Evolutionary conservation across 192 early-diverging fungal species (phyloP).

Genomic region (Coemansia sp.): DNA sequence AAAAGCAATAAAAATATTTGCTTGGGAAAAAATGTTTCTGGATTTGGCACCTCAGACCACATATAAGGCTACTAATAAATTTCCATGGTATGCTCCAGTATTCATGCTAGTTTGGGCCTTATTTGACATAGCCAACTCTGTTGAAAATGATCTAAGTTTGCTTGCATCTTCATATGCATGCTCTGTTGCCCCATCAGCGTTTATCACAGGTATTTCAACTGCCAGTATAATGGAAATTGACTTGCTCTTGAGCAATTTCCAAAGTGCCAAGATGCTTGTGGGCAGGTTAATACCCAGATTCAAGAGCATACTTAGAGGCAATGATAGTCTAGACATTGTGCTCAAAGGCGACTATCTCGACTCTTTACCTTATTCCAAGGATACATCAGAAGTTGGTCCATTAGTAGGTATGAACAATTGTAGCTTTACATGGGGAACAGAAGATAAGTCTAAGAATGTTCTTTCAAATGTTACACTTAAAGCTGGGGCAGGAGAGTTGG

Average conservation of each 20-base stretch:
- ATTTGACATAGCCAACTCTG: background rate
- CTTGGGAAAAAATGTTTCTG: conserved; percentile 40
- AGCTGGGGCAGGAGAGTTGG: conserved; percentile 43
- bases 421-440: conserved; percentile 23
- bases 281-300: background rate
- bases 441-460: background rate
- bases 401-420: conserved; percentile 21
- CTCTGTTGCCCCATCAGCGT: background rate
- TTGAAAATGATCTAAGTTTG: conserved; percentile 15
- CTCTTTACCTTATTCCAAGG: conserved; percentile 12
- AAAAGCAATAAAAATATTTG: conserved; percentile 40
- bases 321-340: conserved; percentile 19
- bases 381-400: background rate
- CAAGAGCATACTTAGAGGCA: background rate
- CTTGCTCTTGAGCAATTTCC: conserved; percentile 8
- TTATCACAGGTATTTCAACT: conserved; percentile 15
- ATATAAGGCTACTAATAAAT: background rate
- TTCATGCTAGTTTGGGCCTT: conserved; percentile 18
- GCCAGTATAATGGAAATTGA: conserved; percentile 29
- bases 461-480: conserved; percentile 18
- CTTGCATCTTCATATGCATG: conserved; percentile 12
- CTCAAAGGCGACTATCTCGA: conserved; percentile 34
- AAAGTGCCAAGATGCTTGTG: background rate
- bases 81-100: conserved; percentile 41
- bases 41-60: background rate